phyloP scores from a whole-genome alignment of 2,329 filamentous ascomycete species.

The Ascomycota sp. region DNA sequence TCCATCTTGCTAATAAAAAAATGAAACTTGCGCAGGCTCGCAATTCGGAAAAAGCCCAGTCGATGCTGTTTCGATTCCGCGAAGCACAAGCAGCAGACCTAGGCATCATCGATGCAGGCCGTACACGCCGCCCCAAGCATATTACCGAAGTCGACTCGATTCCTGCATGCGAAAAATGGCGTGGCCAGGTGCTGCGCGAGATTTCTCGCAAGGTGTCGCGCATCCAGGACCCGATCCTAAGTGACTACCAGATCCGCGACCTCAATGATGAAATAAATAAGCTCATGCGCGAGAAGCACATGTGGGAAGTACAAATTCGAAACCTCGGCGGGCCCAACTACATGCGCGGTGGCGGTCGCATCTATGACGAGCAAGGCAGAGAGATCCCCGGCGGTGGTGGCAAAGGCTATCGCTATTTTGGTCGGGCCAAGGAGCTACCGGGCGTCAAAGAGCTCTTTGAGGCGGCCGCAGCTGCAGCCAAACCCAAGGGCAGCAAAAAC shows the following conservation, averaged over 20 bases:
- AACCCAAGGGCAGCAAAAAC: slow-evolving; percentile 32
- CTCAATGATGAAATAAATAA: slow-evolving; percentile 99
- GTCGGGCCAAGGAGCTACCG: slow-evolving; percentile 67
- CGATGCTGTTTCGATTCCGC: slow-evolving; percentile 98
- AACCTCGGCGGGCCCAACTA: slow-evolving; percentile 95
- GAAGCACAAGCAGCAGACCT: slow-evolving; percentile 90
- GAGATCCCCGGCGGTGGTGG: slow-evolving; percentile 47
- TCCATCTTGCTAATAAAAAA: background rate
- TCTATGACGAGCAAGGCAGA: slow-evolving; percentile 51
- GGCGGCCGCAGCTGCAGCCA: slow-evolving; percentile 25
- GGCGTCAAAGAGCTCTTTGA: slow-evolving; percentile 95
- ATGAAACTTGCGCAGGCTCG: slow-evolving; percentile 40
- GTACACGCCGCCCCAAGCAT: slow-evolving; percentile 69
- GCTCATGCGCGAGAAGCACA: slow-evolving; percentile 94
- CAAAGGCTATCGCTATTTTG: slow-evolving; percentile 88
- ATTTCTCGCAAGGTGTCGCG: slow-evolving; percentile 89
- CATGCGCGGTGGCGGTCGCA: slow-evolving; percentile 49
- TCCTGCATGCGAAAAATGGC: slow-evolving; percentile 87
- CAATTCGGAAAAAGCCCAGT: slow-evolving; percentile 96
- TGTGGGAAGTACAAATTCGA: slow-evolving; percentile 94
- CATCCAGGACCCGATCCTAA: slow-evolving; percentile 79
- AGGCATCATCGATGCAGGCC: slow-evolving; percentile 82
- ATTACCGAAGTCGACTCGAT: slow-evolving; percentile 75
- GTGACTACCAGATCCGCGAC: slow-evolving; percentile 91
- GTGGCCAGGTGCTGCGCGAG: slow-evolving; percentile 89